Base-by-base conservation (phyloP, 2,329 filamentous ascomycete species). In the Lecanosticta acicola region DNA sequence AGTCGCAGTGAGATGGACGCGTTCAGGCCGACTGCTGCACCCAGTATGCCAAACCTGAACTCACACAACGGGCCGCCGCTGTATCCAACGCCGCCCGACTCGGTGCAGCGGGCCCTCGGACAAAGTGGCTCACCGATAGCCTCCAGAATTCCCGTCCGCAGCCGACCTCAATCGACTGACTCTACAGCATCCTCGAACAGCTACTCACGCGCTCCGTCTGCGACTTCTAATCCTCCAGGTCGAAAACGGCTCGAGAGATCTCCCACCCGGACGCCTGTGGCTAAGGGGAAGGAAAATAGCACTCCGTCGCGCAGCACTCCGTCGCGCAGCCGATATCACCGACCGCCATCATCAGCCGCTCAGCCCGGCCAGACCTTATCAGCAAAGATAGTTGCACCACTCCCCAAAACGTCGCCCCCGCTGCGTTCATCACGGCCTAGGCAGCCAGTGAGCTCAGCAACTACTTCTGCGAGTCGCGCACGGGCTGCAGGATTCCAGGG, bases 391-490 rank as follows among this genome's bases (percentile, higher is more conserved):
- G 78, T 84, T 46, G 73, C 79, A 26, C 80, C 85, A 35, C 74
- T 76, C 14, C 79, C 85, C 0, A 87, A 86, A 61, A 76, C 83
- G 26, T 94, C 89, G 1, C 87, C 88, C 3, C 80, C 84, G 8
- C 70, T 94, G 39, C 80, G 88, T 60, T 93, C 86, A 60, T 93
- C 87, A 34, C 77, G 87, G 34, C 86, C 87, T n/a, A 77, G 87
- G 41, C 83, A 87, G 60, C 83, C 85, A 7, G 82, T 94, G 17
- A 87, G 86, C 8, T 74, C 80, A 44, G 84, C 84, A n/a, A 78
- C 78, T 2, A 85, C 84, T n/a, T 74, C 82, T 24, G 80, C 82
- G 44, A 85, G 84, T 29, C 79, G 83, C 46, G 78, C 82, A 57
- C 84, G 77, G 62, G 76, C 79, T 39, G 72, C 76, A 3, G 83